These are phyloP conservation scores for Hypoxylon sp. DNA, from an alignment of 2,329 filamentous ascomycete species.

Conservation along the genomic window DNA sequence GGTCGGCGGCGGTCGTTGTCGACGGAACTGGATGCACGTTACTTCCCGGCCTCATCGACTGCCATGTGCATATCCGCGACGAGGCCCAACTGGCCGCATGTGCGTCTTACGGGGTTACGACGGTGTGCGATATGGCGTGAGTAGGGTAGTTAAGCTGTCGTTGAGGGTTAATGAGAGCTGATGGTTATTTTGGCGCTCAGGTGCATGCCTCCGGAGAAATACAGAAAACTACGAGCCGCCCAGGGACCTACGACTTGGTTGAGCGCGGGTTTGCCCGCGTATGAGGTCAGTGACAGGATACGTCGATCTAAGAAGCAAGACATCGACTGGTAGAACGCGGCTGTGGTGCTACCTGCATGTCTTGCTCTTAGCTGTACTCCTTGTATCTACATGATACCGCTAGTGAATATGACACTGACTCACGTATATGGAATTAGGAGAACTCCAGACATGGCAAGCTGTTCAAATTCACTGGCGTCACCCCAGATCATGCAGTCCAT, in stretches of 20 bases:
- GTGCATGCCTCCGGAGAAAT: slow-evolving; percentile 34
- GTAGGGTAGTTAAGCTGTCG: slow-evolving; percentile 1
- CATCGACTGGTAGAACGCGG: not conserved
- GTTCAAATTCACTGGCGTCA: slow-evolving; percentile 32
- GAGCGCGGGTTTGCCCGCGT: slow-evolving; percentile 37
- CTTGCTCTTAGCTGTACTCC: not conserved
- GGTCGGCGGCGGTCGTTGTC: slow-evolving; percentile 26
- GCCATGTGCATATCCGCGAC: slow-evolving; percentile 45
- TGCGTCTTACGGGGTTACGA: slow-evolving; percentile 41
- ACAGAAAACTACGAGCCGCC: slow-evolving; percentile 22
- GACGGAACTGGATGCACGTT: slow-evolving; percentile 45
- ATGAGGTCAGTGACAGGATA: slow-evolving; percentile 33
- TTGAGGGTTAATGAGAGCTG: not conserved
- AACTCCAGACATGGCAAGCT: slow-evolving; percentile 38
- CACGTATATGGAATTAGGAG: slow-evolving; percentile 15
- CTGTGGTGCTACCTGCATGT: not conserved
- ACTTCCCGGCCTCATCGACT: slow-evolving; percentile 47
- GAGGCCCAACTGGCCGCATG: slow-evolving; percentile 39
- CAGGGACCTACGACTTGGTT: slow-evolving; percentile 41
- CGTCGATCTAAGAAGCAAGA: not conserved
- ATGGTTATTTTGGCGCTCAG: slow-evolving; percentile 8
- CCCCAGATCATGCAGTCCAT: slow-evolving; percentile 31
- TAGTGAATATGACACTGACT: no score
- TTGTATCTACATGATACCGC: not conserved
- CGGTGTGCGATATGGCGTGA: slow-evolving; percentile 45